Evolutionary conservation across 2,329 filamentous ascomycete species (phyloP).

Genomic region (Colletotrichum gloeosporioides): DNA sequence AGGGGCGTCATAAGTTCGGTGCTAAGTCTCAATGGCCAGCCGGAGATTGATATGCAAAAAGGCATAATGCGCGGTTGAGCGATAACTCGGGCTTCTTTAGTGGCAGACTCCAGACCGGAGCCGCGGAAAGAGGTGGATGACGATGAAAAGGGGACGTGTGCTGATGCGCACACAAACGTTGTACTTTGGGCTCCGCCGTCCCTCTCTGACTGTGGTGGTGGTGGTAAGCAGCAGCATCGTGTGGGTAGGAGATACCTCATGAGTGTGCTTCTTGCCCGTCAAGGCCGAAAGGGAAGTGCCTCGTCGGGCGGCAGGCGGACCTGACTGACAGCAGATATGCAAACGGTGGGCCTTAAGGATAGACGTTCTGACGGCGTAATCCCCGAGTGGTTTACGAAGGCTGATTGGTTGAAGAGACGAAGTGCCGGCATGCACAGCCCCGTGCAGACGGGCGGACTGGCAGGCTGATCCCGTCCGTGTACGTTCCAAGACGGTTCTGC

Average conservation of each 20-base stretch:
- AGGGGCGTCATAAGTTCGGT: neutral
- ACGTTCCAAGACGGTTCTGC: neutral
- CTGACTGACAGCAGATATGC: constrained; percentile 4
- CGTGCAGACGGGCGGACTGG: neutral
- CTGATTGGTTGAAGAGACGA: constrained; percentile 4
- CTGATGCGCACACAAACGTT: neutral
- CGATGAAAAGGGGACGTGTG: neutral
- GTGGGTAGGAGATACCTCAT: neutral
- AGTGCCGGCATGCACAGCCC: constrained; percentile 7
- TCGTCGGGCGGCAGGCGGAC: neutral
- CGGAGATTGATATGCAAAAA: constrained; percentile 8
- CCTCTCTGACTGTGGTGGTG: neutral
- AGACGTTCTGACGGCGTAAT: constrained; percentile 1
- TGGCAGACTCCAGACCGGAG: neutral
- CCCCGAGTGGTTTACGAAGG: neutral
- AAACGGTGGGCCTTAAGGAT: neutral
- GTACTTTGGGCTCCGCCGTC: neutral
- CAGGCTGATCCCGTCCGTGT: neutral
- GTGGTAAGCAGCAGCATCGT: neutral
- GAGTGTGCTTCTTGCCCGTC: neutral
- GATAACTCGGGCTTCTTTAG: neutral
- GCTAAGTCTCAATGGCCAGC: neutral
- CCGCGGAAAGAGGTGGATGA: neutral
- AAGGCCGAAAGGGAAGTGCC: neutral
- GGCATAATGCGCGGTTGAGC: neutral